These are phyloP conservation scores for Fusarium tanahbumbuense DNA, from an alignment of 2,329 filamentous ascomycete genomes.

Conservation along the genomic window DNA sequence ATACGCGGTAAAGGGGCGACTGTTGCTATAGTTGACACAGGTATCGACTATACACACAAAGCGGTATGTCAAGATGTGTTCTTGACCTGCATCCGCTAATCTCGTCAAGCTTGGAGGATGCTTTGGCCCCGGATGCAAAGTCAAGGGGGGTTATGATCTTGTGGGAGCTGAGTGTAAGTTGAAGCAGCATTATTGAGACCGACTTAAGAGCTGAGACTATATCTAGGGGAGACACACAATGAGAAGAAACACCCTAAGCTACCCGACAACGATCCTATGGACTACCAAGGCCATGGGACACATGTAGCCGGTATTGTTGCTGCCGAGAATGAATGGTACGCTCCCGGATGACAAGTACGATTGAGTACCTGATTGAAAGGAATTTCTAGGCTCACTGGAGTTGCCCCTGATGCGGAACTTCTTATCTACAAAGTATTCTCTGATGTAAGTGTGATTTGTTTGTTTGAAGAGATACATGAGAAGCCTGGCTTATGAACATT, in stretches of 20 bases:
- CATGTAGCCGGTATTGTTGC: slow-evolving; percentile 62
- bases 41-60: slow-evolving; percentile 55
- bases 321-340: slow-evolving; percentile 54
- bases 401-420: slow-evolving; percentile 58
- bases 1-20: slow-evolving; percentile 54
- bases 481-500: background rate
- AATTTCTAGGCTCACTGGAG: slow-evolving; percentile 55
- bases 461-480: background rate
- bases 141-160: slow-evolving; percentile 54
- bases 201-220: slow-evolving; percentile 15
- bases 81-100: background rate
- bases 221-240: slow-evolving; percentile 47
- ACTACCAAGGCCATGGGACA: slow-evolving; percentile 53
- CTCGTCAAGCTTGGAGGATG: slow-evolving; percentile 52
- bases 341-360: background rate
- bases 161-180: slow-evolving; percentile 51
- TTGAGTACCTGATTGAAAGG: background rate
- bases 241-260: slow-evolving; percentile 47
- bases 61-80: slow-evolving; percentile 42
- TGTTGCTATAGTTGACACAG: slow-evolving; percentile 56
- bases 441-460: slow-evolving; percentile 33
- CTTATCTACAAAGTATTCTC: slow-evolving; percentile 60
- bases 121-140: slow-evolving; percentile 54
- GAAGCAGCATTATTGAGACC: background rate
- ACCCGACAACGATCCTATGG: slow-evolving; percentile 53